phyloP scores from a whole-genome alignment of 192 early-diverging fungal genomes.

The Coemansia interrupta region DNA sequence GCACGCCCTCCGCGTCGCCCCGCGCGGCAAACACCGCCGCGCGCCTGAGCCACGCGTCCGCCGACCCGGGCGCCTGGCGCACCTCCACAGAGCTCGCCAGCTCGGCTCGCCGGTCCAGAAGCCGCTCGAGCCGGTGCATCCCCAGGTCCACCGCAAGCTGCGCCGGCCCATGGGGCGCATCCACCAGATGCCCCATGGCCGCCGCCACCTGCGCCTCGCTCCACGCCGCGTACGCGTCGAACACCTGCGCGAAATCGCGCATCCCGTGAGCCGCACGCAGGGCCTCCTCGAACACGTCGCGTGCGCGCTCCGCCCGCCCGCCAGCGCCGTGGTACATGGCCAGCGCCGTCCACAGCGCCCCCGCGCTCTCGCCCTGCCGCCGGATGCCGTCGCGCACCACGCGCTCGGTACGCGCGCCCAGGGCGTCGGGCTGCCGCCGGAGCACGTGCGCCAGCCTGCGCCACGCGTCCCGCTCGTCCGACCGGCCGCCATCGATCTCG shows the following conservation, averaged over 20 bases:
- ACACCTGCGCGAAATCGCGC: slow-evolving; percentile 90
- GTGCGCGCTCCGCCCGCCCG: slow-evolving; percentile 77
- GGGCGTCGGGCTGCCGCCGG: slow-evolving; percentile 65
- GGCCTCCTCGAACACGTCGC: slow-evolving; percentile 94
- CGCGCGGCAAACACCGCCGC: slow-evolving; percentile 60
- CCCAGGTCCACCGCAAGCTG: slow-evolving; percentile 74
- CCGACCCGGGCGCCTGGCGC: slow-evolving; percentile 86
- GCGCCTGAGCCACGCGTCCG: slow-evolving; percentile 88
- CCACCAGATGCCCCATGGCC: slow-evolving; percentile 68
- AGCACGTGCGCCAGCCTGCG: slow-evolving; percentile 79
- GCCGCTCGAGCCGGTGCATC: slow-evolving; percentile 79
- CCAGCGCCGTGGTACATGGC: slow-evolving; percentile 76
- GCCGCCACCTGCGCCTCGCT: slow-evolving; percentile 71
- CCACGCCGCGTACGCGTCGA: slow-evolving; percentile 96
- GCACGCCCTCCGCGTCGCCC: not conserved
- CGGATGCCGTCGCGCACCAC: slow-evolving; percentile 70
- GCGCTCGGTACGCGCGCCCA: slow-evolving; percentile 55
- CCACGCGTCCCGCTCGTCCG: slow-evolving; percentile 53
- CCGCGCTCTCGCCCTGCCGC: slow-evolving; percentile 66
- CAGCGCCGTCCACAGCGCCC: slow-evolving; percentile 79
- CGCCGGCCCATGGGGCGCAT: slow-evolving; percentile 51
- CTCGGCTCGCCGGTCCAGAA: slow-evolving; percentile 90
- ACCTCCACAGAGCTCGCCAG: slow-evolving; percentile 91
- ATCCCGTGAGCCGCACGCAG: slow-evolving; percentile 74
- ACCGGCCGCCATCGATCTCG: slow-evolving; percentile 60